Evolutionary conservation across 176 grass and related monocot species (phyloP).

Genomic region (Ensete glaucum): DNA sequence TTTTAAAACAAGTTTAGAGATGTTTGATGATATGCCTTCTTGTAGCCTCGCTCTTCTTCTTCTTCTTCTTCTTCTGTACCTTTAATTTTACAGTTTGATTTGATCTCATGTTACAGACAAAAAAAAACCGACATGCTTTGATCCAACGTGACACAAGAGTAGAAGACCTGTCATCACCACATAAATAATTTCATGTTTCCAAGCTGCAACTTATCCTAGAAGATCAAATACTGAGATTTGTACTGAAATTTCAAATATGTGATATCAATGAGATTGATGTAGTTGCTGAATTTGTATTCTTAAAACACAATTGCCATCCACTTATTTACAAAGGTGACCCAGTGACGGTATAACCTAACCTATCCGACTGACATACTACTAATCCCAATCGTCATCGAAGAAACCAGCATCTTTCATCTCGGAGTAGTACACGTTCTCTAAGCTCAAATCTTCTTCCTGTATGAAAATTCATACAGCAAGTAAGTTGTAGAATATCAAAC

Average conservation of each 20-base stretch:
- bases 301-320: neutral
- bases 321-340: neutral
- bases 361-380: conserved; percentile 15
- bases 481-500: no score
- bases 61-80: no score
- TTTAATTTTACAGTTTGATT: no score
- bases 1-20: no score
- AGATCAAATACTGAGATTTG: neutral
- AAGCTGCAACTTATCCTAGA: neutral
- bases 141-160: no score
- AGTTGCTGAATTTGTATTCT: neutral
- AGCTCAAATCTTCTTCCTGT: conserved; percentile 91
- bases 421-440: conserved; percentile 96
- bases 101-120: no score
- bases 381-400: conserved; percentile 98
- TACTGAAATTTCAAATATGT: neutral
- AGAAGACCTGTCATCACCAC: no score
- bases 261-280: neutral
- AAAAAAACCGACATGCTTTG: no score
- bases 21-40: no score
- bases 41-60: no score
- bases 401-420: conserved; percentile 99
- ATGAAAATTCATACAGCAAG: neutral
- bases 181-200: no score
- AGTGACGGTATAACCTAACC: neutral